Evolutionary conservation across 805 yeast genomes (phyloP).

Genomic region (Candida qinlingensis): DNA sequence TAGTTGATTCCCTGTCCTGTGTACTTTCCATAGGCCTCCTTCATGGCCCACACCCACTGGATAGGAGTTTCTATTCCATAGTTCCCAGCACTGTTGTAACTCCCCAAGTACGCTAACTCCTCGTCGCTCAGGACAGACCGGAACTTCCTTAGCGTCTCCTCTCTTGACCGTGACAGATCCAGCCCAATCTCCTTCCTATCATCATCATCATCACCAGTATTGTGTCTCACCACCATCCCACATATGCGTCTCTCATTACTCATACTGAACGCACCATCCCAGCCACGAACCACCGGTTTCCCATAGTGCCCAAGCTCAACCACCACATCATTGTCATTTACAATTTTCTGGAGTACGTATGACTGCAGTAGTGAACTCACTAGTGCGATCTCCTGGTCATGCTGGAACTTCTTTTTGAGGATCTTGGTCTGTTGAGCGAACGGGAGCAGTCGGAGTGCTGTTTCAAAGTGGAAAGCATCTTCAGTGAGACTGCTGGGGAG

Average conservation of each 20-base stretch:
- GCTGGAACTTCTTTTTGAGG: constrained; percentile 31
- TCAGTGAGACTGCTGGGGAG: not conserved
- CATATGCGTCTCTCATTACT: constrained; percentile 52
- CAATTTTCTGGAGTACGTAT: constrained; percentile 33
- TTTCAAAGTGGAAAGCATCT: constrained; percentile 37
- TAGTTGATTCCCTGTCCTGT: constrained; percentile 55
- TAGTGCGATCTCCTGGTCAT: constrained; percentile 35
- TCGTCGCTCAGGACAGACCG: constrained; percentile 34
- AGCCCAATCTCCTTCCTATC: constrained; percentile 31
- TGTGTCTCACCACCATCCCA: constrained; percentile 34
- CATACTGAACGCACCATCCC: constrained; percentile 44
- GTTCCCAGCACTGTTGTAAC: not conserved
- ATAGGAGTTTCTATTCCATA: constrained; percentile 29
- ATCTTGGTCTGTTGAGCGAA: constrained; percentile 38
- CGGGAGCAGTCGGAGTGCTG: constrained; percentile 40
- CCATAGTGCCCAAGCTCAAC: constrained; percentile 41
- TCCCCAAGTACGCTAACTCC: constrained; percentile 26
- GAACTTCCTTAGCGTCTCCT: constrained; percentile 28
- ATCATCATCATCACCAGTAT: constrained; percentile 19
- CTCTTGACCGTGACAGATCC: constrained; percentile 39
- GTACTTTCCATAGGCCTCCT: constrained; percentile 69
- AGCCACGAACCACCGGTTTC: constrained; percentile 43
- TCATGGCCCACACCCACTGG: constrained; percentile 70
- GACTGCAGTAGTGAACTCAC: constrained; percentile 41
- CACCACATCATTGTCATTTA: constrained; percentile 18